Conservation (phyloP, 2,329 filamentous ascomycete species). For the Colletotrichum limetticola region DNA sequence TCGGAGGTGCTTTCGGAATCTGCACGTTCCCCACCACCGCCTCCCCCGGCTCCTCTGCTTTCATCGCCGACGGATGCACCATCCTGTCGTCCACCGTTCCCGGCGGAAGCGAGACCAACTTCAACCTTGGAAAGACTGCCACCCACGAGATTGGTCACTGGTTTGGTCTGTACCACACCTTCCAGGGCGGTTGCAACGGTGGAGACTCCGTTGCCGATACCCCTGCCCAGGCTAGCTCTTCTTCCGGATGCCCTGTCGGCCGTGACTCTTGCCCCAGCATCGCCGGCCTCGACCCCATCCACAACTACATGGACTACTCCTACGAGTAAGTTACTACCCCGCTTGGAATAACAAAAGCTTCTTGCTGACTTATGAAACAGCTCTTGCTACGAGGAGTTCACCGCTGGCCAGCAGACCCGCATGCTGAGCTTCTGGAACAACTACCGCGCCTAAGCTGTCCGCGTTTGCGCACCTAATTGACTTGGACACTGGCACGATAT, state of each 20-base stretch:
- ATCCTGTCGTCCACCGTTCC: slow-evolving; percentile 51
- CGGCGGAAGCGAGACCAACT: slow-evolving; percentile 48
- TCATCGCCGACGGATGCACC: slow-evolving; percentile 53
- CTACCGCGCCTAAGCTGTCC: slow-evolving; percentile 45
- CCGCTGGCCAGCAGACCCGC: slow-evolving; percentile 51
- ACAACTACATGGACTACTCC: slow-evolving; percentile 42
- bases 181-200: slow-evolving; percentile 52
- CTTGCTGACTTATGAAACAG: slow-evolving; percentile 42
- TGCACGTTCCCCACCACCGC: slow-evolving; percentile 57
- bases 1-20: slow-evolving; percentile 54
- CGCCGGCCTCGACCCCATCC: slow-evolving; percentile 38
- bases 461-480: neutral
- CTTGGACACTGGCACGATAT: neutral
- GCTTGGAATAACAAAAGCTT: neutral
- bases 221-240: slow-evolving; percentile 47
- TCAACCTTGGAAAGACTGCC: slow-evolving; percentile 45
- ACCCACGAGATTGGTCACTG: slow-evolving; percentile 60
- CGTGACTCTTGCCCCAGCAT: slow-evolving; percentile 38
- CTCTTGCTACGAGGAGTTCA: slow-evolving; percentile 58
- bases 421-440: slow-evolving; percentile 51
- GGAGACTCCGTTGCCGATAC: slow-evolving; percentile 55
- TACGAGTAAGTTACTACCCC: slow-evolving; percentile 42
- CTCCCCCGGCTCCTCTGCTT: slow-evolving; percentile 43
- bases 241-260: slow-evolving; percentile 30
- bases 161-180: slow-evolving; percentile 60